Conservation (phyloP, 345 rosid species). For the Gynandropsis gynandra region DNA sequence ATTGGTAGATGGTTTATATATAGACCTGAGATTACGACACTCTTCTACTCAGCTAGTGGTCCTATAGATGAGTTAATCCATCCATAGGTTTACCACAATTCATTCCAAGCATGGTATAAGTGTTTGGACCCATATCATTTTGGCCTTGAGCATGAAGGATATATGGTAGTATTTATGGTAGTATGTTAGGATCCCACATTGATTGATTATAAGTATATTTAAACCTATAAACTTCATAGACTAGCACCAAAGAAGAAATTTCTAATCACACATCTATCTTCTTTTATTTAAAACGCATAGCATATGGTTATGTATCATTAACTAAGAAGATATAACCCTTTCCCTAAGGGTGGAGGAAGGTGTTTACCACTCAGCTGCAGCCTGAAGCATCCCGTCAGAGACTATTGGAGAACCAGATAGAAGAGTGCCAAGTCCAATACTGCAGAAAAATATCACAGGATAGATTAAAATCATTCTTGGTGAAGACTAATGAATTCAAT, state of each 20-base stretch:
- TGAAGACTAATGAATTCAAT: background rate
- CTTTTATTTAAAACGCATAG: too few relatives aligned
- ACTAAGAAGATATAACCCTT: background rate
- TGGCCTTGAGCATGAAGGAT: too few relatives aligned
- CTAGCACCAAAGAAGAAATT: too few relatives aligned
- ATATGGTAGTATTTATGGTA: too few relatives aligned
- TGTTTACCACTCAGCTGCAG: constrained; percentile 87
- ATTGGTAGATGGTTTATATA: background rate
- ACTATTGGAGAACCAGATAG: constrained; percentile 82
- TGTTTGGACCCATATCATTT: too few relatives aligned
- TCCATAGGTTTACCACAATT: background rate
- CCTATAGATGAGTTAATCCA: constrained; percentile 1
- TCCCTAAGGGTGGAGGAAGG: constrained; percentile 4
- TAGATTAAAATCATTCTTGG: background rate
- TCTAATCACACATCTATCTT: too few relatives aligned
- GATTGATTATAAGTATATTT: too few relatives aligned
- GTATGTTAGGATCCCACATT: too few relatives aligned
- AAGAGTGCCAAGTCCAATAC: constrained; percentile 95
- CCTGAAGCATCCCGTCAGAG: constrained; percentile 97
- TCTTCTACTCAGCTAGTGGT: background rate
- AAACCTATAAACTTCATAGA: too few relatives aligned
- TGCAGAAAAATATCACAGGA: constrained; percentile 30
- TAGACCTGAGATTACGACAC: background rate
- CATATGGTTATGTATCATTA: constrained; percentile 1
- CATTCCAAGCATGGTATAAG: too few relatives aligned